Base-by-base conservation (phyloP, 2,329 filamentous ascomycete species). In the Fusarium sp. region DNA sequence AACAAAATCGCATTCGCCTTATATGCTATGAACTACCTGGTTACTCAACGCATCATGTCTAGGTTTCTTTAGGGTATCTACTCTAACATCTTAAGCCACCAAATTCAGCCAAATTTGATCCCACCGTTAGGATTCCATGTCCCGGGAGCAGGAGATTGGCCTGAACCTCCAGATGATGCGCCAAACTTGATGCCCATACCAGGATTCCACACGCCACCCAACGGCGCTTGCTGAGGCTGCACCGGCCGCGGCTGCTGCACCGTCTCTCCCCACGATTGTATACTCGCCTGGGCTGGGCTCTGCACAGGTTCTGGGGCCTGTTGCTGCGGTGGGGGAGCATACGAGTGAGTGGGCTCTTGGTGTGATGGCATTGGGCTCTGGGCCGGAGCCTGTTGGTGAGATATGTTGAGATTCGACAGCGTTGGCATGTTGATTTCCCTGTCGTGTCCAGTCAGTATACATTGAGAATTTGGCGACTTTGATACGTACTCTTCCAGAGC, bases 171-270 rank as follows among this genome's bases (percentile, higher is more conserved):
- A n/a, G 50, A 61, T 13, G 78, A 63, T 4, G 78, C 83, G 1
- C 85, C 86, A 75, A 97, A 96, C 54, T 88, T 88, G 69, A 96
- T 95, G 0, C 90, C 91, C 81, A 91, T 88, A 3, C 89, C 88
- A 0, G 92, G 91, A 52, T 86, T 88, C 93, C 93, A 97, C 74
- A 74, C 72, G 7, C 64, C 64, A 9, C 69, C 61, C 65, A 71
- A 70, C 1, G 69, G 65, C 0, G 78, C 72, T 59, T 76, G 72
- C 45, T 77, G 72, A 1, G 78, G 76, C 3, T 82, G 79, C 52
- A 81, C 78, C 1, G 84, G 84, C 39, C 74, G 75, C 1, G 71
- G 85, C 78, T 73, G 89, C 65, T 88, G 83, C 15, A 88, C 85
- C 42, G 82, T 79, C 41, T 82, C 82, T 3, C 81, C 78, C 80